Conservation (phyloP, 352 stramenopile species). For the Phytophthora crassamura region DNA sequence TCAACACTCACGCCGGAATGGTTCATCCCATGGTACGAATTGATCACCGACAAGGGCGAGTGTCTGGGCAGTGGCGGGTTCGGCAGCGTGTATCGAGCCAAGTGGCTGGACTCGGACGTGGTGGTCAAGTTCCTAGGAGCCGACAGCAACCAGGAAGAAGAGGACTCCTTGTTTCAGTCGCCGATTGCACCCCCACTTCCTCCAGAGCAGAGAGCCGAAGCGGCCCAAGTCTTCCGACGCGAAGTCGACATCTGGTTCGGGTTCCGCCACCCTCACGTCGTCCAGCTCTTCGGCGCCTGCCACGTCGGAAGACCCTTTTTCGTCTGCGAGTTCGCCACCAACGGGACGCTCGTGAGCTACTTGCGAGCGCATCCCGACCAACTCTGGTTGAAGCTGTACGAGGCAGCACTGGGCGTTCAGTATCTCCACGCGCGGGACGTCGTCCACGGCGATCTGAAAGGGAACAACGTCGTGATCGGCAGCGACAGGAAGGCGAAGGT, state of each 20-base stretch:
- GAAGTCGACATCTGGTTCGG: constrained; percentile 22
- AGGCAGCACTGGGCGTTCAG: constrained; percentile 2
- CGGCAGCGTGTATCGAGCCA: background rate
- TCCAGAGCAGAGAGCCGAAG: background rate
- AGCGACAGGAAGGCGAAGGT: constrained; percentile 23
- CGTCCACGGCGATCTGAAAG: constrained; percentile 6
- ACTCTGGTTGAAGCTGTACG: constrained; percentile 1
- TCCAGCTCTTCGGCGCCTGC: constrained; percentile 18
- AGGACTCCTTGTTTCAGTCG: background rate
- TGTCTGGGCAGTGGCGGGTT: background rate
- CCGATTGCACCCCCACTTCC: background rate
- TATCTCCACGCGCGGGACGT: constrained; percentile 1
- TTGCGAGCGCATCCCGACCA: background rate
- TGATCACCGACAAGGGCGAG: background rate
- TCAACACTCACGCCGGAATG: background rate
- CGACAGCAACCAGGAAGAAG: too few species aligned
- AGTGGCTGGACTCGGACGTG: constrained; percentile 4
- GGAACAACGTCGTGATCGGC: constrained; percentile 21
- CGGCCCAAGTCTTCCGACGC: constrained; percentile 3
- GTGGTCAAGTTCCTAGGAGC: too few species aligned
- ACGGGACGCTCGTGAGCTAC: constrained; percentile 14
- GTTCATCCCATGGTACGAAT: constrained; percentile 15
- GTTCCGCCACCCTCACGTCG: constrained; percentile 11
- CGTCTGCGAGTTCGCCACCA: too few species aligned
- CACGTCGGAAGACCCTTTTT: constrained; percentile 20